phyloP scores from a whole-genome alignment of 169 alveolate species.

The Sarcocystis neurona region DNA sequence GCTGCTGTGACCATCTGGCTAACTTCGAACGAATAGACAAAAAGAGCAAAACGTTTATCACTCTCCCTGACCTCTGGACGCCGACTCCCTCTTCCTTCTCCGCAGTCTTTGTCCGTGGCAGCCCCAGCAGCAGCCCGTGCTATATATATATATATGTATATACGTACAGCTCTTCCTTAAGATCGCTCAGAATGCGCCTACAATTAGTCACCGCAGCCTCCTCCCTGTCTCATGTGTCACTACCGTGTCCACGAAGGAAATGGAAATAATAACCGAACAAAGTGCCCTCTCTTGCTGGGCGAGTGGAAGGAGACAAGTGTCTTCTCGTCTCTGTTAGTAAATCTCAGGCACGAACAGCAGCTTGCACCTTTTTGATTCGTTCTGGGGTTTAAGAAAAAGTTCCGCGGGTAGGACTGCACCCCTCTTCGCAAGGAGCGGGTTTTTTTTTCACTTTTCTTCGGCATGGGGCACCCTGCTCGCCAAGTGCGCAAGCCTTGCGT shows the following conservation, averaged over 20 bases:
- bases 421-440: too few species aligned
- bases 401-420: too few species aligned
- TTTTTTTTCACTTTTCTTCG: neutral
- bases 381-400: too few species aligned
- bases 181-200: neutral
- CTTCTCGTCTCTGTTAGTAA: neutral
- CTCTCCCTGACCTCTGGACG: too few species aligned
- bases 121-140: too few species aligned
- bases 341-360: too few species aligned
- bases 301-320: neutral
- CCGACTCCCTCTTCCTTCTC: too few species aligned
- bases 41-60: too few species aligned
- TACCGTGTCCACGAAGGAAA: neutral
- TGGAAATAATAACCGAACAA: neutral
- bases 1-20: too few species aligned
- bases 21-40: too few species aligned
- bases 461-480: neutral
- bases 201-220: neutral
- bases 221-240: neutral
- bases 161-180: neutral
- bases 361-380: too few species aligned
- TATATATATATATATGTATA: neutral
- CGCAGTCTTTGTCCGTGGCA: too few species aligned
- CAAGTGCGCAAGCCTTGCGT: neutral
- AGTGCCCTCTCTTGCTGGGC: neutral